Evolutionary conservation across 2,329 filamentous ascomycete species (phyloP).

Genomic region (Whalleya microplaca): DNA sequence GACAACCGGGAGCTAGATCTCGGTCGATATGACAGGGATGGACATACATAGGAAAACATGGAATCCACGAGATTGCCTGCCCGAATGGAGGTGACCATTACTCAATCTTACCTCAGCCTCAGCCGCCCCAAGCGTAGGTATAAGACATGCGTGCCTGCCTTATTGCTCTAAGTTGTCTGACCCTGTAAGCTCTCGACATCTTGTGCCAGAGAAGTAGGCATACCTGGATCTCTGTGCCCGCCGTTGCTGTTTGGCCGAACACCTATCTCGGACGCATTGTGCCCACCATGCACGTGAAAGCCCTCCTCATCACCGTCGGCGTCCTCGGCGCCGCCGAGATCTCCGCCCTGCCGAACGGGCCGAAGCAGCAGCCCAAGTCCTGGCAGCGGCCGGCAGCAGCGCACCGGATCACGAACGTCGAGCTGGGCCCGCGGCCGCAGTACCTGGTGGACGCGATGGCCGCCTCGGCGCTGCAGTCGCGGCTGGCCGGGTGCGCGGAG

Average conservation of each 20-base stretch:
- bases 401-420: conserved; percentile 45
- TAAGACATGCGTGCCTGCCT: too few relatives aligned
- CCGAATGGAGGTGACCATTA: too few relatives aligned
- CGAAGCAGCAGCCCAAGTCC: conserved; percentile 12
- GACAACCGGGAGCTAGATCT: too few relatives aligned
- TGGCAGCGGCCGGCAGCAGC: too few relatives aligned
- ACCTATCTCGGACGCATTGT: background rate
- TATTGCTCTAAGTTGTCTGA: too few relatives aligned
- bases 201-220: background rate
- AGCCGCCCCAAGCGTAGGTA: too few relatives aligned
- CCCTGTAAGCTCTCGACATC: too few relatives aligned
- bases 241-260: background rate
- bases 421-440: conserved; percentile 66
- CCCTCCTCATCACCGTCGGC: conserved; percentile 1
- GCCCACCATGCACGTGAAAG: conserved; percentile 12
- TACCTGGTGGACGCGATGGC: conserved; percentile 68
- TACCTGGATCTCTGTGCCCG: background rate
- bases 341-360: conserved; percentile 16
- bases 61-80: too few relatives aligned
- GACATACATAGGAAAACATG: too few relatives aligned
- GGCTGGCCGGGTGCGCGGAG: conserved; percentile 62
- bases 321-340: conserved; percentile 9
- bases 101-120: too few relatives aligned
- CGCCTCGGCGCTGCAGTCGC: conserved; percentile 60
- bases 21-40: too few relatives aligned